A percentile compares a stretch with the other conserved stretches of the same genome.
Evolutionary conservation across 2,329 filamentous ascomycete species (phyloP).

Genomic region (Dactylella cylindrospora): DNA sequence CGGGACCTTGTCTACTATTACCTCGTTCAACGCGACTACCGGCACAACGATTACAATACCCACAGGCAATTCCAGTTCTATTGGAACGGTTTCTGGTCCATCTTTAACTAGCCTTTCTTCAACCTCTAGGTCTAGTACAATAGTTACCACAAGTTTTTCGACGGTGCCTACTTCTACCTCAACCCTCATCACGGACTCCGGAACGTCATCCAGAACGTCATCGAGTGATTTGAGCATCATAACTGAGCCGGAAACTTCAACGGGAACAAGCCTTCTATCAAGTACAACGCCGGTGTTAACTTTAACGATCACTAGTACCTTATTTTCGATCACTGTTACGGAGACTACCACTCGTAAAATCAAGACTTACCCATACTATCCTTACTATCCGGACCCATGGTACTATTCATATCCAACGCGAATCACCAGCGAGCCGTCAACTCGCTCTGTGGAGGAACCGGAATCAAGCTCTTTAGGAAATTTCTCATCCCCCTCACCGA

Average conservation of each 20-base stretch:
- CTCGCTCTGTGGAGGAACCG: too few species aligned
- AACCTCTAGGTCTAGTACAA: neutral
- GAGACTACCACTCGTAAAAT: conserved; percentile 5
- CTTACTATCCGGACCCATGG: conserved; percentile 22
- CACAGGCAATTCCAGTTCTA: neutral
- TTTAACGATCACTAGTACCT: conserved; percentile 22
- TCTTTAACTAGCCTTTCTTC: neutral
- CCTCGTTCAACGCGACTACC: conserved; percentile 17
- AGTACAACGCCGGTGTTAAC: conserved; percentile 10
- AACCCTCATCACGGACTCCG: conserved; percentile 3
- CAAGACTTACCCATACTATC: conserved; percentile 23
- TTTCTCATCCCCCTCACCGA: neutral
- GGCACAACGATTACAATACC: conserved; percentile 10
- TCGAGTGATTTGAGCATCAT: too few species aligned
- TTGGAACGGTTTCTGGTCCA: too few species aligned
- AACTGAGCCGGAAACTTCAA: conserved; percentile 13
- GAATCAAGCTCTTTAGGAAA: conserved; percentile 1
- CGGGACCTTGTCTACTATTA: neutral
- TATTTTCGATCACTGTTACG: conserved; percentile 4
- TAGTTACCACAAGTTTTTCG: neutral
- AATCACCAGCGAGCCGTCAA: conserved; percentile 1
- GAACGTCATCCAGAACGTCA: conserved; percentile 8
- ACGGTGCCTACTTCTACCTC: conserved; percentile 12
- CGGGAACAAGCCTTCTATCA: conserved; percentile 12
- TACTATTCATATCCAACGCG: conserved; percentile 22